phyloP scores from a whole-genome alignment of 257 asterid genomes.

The Anisodus tanguticus region DNA sequence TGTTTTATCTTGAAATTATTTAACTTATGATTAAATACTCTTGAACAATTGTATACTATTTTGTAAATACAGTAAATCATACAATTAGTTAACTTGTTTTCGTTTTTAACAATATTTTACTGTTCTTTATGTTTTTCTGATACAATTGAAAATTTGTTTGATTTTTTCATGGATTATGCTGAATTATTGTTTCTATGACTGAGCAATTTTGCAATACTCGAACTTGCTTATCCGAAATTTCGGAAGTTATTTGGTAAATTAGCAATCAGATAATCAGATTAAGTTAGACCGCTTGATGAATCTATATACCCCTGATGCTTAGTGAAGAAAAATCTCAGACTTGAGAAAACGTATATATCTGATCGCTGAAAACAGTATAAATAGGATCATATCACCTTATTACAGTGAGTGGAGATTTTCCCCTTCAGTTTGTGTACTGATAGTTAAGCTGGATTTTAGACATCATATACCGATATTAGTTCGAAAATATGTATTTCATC shows the following conservation, averaged over 20 bases:
- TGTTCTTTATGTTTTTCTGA: too few species aligned
- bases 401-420: background rate
- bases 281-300: background rate
- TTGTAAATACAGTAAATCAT: too few species aligned
- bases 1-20: too few species aligned
- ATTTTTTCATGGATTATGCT: too few species aligned
- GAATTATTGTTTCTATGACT: too few species aligned
- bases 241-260: background rate
- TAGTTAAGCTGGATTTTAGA: background rate
- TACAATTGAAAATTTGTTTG: too few species aligned
- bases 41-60: too few species aligned
- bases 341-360: background rate
- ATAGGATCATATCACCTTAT: background rate
- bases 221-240: background rate
- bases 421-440: constrained; percentile 13
- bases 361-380: background rate
- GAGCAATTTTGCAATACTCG: too few species aligned
- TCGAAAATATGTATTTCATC: constrained; percentile 30
- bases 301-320: constrained; percentile 7
- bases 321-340: constrained; percentile 11
- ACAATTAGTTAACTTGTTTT: too few species aligned
- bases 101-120: too few species aligned
- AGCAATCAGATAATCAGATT: constrained; percentile 1
- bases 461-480: constrained; percentile 18
- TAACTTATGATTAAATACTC: too few species aligned